Evolutionary conservation across 192 early-diverging fungal genomes (phyloP).

Genomic region (Entomortierella beljakovae): DNA sequence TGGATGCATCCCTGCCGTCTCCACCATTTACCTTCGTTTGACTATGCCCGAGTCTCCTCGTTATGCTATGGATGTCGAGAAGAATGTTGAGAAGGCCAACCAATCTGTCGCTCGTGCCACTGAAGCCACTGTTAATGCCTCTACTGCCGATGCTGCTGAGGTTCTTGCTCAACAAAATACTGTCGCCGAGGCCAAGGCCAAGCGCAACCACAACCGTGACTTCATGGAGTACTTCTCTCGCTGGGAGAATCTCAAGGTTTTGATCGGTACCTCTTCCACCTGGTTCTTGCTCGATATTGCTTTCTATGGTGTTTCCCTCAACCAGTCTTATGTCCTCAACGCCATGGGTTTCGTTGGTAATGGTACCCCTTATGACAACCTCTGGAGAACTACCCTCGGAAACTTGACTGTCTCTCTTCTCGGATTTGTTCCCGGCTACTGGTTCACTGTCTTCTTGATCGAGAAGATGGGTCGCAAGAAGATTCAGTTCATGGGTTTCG

Average conservation of each 20-base stretch:
- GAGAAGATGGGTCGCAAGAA: conserved; percentile 90
- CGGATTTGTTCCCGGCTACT: conserved; percentile 95
- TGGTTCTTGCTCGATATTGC: conserved; percentile 88
- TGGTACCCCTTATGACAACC: conserved; percentile 69
- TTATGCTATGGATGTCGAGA: conserved; percentile 69
- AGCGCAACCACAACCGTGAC: conserved; percentile 62
- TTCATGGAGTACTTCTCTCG: conserved; percentile 82
- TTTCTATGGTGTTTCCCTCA: conserved; percentile 78
- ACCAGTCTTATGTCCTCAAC: conserved; percentile 77
- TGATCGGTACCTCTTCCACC: conserved; percentile 78
- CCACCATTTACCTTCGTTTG: conserved; percentile 87
- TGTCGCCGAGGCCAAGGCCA: conserved; percentile 46
- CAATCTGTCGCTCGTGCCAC: conserved; percentile 58
- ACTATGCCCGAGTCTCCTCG: conserved; percentile 93
- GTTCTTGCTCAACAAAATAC: conserved; percentile 52
- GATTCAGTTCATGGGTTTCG: conserved; percentile 96
- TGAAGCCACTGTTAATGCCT: conserved; percentile 57
- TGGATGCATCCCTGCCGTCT: conserved; percentile 81
- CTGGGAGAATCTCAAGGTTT: conserved; percentile 84
- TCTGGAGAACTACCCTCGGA: conserved; percentile 83
- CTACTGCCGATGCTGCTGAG: conserved; percentile 67
- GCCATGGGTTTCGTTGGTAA: conserved; percentile 75
- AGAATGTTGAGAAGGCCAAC: conserved; percentile 59
- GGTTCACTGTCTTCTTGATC: conserved; percentile 91
- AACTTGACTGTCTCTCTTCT: conserved; percentile 91